Evolutionary conservation across 768 basidiomycete genomes (phyloP).

Genomic region (Termitomyces sp.): DNA sequence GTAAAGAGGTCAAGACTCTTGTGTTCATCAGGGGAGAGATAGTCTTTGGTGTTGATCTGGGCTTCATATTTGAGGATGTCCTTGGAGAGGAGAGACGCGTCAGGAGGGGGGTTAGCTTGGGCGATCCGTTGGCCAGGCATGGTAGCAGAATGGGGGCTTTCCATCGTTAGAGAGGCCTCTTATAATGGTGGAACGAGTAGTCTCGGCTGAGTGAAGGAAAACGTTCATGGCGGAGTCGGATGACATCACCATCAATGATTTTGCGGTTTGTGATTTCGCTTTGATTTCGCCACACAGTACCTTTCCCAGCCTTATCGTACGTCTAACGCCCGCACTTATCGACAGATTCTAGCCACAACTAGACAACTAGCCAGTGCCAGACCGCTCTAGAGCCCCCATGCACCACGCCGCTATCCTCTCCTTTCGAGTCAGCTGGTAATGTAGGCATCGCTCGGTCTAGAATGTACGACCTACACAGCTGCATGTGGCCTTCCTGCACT

Average conservation of each 20-base stretch:
- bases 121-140: slow-evolving; percentile 55
- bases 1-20: slow-evolving; percentile 46
- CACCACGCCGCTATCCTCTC: background rate
- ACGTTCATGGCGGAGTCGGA: background rate
- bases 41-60: slow-evolving; percentile 38
- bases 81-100: slow-evolving; percentile 62
- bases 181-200: background rate
- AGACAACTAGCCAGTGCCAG: background rate
- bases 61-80: slow-evolving; percentile 44
- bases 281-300: background rate
- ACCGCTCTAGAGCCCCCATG: background rate
- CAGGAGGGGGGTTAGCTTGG: slow-evolving; percentile 66
- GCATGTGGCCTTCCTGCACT: background rate
- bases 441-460: background rate
- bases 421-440: background rate
- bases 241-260: background rate
- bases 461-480: background rate
- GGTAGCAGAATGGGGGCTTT: background rate
- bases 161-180: background rate
- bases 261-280: too few species aligned
- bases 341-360: background rate
- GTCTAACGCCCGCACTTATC: background rate
- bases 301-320: background rate
- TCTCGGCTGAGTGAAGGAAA: background rate
- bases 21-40: slow-evolving; percentile 46